Percentiles rank a stretch among this genome's conserved stretches.
phyloP scores from a whole-genome alignment of 768 basidiomycete genomes.

The Leucocoprinus birnbaumii region DNA sequence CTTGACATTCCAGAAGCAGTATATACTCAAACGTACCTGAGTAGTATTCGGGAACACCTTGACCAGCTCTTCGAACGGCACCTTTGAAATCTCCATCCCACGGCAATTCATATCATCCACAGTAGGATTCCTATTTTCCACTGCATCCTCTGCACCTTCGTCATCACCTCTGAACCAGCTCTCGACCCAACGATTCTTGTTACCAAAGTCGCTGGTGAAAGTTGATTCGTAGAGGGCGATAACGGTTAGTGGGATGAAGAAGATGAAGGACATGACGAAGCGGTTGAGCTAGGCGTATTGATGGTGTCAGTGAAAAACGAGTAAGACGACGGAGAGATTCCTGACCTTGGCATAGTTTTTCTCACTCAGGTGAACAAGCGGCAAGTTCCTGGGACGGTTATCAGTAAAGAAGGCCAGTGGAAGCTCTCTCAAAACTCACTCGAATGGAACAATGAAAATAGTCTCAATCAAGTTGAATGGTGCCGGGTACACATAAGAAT shows the following conservation, averaged over 20 bases:
- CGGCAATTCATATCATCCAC: conserved; percentile 51
- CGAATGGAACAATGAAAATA: conserved; percentile 78
- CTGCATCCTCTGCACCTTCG: conserved; percentile 55
- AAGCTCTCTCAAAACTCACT: conserved; percentile 57
- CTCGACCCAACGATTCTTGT: conserved; percentile 60
- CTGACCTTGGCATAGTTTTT: conserved; percentile 58
- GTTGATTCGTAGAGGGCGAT: conserved; percentile 79
- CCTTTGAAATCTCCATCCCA: conserved; percentile 66
- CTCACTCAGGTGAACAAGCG: conserved; percentile 39
- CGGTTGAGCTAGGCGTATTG: conserved; percentile 62
- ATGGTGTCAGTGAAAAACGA: not conserved
- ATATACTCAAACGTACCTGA: conserved; percentile 64
- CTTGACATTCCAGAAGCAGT: too few relatives aligned
- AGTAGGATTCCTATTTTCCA: conserved; percentile 54
- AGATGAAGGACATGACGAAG: conserved; percentile 72
- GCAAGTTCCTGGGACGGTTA: conserved; percentile 32
- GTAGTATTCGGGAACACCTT: conserved; percentile 71
- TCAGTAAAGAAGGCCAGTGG: too few relatives aligned
- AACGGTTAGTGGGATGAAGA: conserved; percentile 71
- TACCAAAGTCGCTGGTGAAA: conserved; percentile 28
- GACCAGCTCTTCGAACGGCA: conserved; percentile 66
- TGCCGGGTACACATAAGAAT: conserved; percentile 84
- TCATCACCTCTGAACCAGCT: conserved; percentile 63
- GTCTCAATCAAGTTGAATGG: conserved; percentile 90
- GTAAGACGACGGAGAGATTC: not conserved